These are phyloP conservation scores for Fusarium udum DNA, from an alignment of 2,329 filamentous ascomycete species.

Conservation along the genomic window DNA sequence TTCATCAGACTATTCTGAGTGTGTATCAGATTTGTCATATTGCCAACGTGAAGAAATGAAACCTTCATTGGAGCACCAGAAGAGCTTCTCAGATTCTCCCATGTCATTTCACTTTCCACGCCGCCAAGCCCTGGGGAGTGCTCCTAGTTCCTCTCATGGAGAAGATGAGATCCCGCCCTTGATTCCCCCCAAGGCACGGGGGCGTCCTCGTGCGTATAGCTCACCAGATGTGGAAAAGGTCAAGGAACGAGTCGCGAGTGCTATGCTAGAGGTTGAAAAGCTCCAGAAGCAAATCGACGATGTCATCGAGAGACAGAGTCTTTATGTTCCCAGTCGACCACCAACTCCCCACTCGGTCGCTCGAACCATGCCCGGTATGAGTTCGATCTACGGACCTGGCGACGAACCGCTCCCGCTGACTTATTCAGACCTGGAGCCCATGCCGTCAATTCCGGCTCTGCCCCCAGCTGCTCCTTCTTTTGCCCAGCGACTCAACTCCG, in stretches of 20 bases:
- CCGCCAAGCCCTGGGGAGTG: slow-evolving; percentile 48
- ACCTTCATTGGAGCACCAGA: slow-evolving; percentile 48
- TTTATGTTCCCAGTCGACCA: slow-evolving; percentile 63
- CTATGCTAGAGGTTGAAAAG: slow-evolving; percentile 67
- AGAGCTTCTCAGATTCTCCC: slow-evolving; percentile 56
- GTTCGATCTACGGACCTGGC: slow-evolving; percentile 14
- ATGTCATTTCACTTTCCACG: slow-evolving; percentile 67
- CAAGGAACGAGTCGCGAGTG: slow-evolving; percentile 64
- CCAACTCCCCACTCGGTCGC: slow-evolving; percentile 59
- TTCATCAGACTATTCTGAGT: slow-evolving; percentile 50
- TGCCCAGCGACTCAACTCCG: slow-evolving; percentile 62
- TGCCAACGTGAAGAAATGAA: slow-evolving; percentile 44
- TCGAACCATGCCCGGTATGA: slow-evolving; percentile 46
- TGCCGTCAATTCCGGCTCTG: slow-evolving; percentile 66
- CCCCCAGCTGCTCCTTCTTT: slow-evolving; percentile 68
- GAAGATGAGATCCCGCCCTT: slow-evolving; percentile 44
- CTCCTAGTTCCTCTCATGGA: slow-evolving; percentile 37
- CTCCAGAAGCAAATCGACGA: slow-evolving; percentile 69
- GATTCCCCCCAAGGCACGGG: slow-evolving; percentile 55
- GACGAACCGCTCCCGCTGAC: slow-evolving; percentile 29
- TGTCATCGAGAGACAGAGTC: slow-evolving; percentile 67
- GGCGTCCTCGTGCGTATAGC: slow-evolving; percentile 55
- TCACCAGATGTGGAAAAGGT: slow-evolving; percentile 61
- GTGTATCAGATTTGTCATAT: slow-evolving; percentile 43
- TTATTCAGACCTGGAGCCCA: slow-evolving; percentile 56